phyloP scores from a whole-genome alignment of 257 asterid genomes.

The Pogostemon cablin region DNA sequence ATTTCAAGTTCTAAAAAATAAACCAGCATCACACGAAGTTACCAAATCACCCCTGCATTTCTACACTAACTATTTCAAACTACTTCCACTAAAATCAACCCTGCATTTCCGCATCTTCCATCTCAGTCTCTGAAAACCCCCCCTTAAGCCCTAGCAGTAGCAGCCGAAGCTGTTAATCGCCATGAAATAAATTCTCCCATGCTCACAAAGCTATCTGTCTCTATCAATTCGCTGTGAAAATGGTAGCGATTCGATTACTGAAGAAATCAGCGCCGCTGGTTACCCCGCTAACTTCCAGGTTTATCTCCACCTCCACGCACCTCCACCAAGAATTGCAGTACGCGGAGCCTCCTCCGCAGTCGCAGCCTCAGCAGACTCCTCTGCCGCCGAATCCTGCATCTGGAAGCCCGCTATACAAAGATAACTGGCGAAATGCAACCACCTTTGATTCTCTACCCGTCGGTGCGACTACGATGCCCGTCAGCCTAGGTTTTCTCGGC shows the following conservation, averaged over 20 bases:
- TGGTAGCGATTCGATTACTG: constrained; percentile 54
- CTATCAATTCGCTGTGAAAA: constrained; percentile 25
- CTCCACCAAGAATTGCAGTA: constrained; percentile 63
- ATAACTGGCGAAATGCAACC: constrained; percentile 61
- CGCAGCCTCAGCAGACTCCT: constrained; percentile 41
- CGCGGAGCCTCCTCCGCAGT: constrained; percentile 44
- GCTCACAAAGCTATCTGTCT: background rate
- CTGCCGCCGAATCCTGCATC: constrained; percentile 73
- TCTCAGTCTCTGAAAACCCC: constrained; percentile 20
- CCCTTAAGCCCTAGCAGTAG: constrained; percentile 34
- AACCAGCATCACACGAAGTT: background rate
- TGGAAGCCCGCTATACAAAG: constrained; percentile 70
- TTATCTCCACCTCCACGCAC: constrained; percentile 59
- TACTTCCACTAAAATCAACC: background rate
- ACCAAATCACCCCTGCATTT: background rate
- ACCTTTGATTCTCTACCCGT: constrained; percentile 24
- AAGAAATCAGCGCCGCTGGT: constrained; percentile 55
- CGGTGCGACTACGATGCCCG: constrained; percentile 40
- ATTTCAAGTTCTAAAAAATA: too few species aligned
- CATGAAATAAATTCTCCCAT: constrained; percentile 23
- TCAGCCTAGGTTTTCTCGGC: constrained; percentile 39
- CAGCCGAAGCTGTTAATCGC: background rate
- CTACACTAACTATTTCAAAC: constrained; percentile 13
- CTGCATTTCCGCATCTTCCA: background rate
- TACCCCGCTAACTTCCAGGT: constrained; percentile 43